phyloP scores from a whole-genome alignment of 352 stramenopile genomes.

The Pythium grandisporangium region DNA sequence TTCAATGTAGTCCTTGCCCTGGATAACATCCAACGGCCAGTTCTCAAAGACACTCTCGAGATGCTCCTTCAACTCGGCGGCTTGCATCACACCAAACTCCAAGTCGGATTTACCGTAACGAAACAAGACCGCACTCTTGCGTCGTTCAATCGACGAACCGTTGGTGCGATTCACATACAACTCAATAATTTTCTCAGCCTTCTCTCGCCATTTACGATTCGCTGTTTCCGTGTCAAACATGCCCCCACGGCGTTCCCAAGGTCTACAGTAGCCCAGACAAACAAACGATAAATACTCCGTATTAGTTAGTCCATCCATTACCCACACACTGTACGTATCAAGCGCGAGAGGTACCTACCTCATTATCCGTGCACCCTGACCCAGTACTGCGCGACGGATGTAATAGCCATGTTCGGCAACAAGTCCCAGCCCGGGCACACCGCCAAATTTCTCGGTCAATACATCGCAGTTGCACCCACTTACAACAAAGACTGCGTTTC shows the following conservation, averaged over 20 bases:
- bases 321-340: too few species aligned
- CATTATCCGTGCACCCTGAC: conserved; percentile 61
- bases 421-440: conserved; percentile 93
- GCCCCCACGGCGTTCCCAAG: conserved; percentile 64
- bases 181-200: conserved; percentile 95
- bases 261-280: too few species aligned
- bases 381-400: conserved; percentile 58
- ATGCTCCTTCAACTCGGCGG: conserved; percentile 95
- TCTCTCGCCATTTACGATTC: conserved; percentile 89
- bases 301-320: too few species aligned
- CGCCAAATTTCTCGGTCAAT: conserved; percentile 91
- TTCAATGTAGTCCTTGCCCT: conserved; percentile 96
- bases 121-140: conserved; percentile 96
- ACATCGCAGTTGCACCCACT: conserved; percentile 95
- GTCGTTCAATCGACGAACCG: conserved; percentile 96
- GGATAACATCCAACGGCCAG: conserved; percentile 71
- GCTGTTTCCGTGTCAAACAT: conserved; percentile 42
- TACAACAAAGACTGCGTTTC: conserved; percentile 98
- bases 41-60: conserved; percentile 89
- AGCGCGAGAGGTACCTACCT: too few species aligned
- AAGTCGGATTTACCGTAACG: conserved; percentile 98
- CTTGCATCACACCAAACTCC: conserved; percentile 97
- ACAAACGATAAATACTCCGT: too few species aligned
- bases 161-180: conserved; percentile 98
- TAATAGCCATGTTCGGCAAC: conserved; percentile 99